Percentiles rank a stretch among this genome's conserved stretches.
These are phyloP conservation scores for Cladophialophora psammophila DNA, from an alignment of 2,329 filamentous ascomycete species.

Conservation along the genomic window DNA sequence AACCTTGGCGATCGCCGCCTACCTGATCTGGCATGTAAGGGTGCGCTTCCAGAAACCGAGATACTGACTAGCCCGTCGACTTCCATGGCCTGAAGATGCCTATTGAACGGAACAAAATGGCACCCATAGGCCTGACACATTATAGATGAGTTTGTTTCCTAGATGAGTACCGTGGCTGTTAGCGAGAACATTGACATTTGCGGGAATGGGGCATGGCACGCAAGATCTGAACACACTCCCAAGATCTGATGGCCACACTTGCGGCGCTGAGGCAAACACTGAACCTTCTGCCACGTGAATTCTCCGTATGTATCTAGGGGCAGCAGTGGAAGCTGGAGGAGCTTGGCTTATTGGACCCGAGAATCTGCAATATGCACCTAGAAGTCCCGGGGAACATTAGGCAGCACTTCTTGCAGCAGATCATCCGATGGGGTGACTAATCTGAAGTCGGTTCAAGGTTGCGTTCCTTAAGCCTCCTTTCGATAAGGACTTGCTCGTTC, in stretches of 20 bases:
- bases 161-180: background rate
- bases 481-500: background rate
- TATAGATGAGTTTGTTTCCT: background rate
- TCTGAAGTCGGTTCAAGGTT: background rate
- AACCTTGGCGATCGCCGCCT: background rate
- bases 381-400: background rate
- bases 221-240: background rate
- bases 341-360: background rate
- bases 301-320: background rate
- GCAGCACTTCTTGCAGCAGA: conserved; percentile 3
- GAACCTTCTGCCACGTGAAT: background rate
- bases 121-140: background rate
- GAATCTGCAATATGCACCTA: conserved; percentile 1
- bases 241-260: background rate
- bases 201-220: background rate
- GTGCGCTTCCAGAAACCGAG: background rate
- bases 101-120: background rate
- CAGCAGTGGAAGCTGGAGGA: background rate
- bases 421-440: conserved; percentile 7
- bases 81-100: background rate
- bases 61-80: background rate
- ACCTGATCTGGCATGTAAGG: background rate
- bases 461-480: background rate
- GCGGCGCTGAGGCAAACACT: background rate
- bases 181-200: background rate